Conservation (phyloP, 1,284 basidiomycete genomes). For the Irpex sp. region DNA sequence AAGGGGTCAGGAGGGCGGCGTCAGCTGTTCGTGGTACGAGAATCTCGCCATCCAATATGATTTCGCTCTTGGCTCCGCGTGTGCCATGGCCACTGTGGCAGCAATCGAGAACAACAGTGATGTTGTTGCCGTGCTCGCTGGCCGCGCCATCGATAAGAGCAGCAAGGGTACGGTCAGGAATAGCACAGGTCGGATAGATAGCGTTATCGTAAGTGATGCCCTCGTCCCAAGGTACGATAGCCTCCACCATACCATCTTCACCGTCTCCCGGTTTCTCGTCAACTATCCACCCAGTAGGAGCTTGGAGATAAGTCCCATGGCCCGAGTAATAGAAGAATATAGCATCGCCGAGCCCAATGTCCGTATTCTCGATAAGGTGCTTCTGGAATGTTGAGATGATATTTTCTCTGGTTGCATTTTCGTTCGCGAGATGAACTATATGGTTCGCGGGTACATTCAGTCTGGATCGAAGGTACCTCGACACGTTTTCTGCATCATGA, state of each 20-base stretch:
- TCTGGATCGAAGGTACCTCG: no score
- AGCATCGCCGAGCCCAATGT: conserved; percentile 9
- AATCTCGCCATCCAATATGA: background rate
- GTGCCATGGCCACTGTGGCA: conserved; percentile 12
- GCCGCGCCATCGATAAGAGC: conserved; percentile 3
- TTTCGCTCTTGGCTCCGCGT: conserved; percentile 14
- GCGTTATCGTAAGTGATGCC: background rate
- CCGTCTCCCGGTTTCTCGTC: conserved; percentile 1
- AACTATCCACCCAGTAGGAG: conserved; percentile 3
- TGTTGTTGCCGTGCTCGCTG: conserved; percentile 8
- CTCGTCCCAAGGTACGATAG: conserved; percentile 12
- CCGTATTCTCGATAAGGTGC: conserved; percentile 11
- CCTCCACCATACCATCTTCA: conserved; percentile 1
- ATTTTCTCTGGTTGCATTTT: no score
- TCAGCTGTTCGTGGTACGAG: no score
- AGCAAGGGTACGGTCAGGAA: conserved; percentile 7
- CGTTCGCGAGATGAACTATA: no score
- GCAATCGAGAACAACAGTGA: conserved; percentile 12
- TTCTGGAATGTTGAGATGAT: no score
- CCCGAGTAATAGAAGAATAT: conserved; percentile 17
- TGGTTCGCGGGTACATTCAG: no score
- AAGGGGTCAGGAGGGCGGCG: no score
- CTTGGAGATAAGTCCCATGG: conserved; percentile 9
- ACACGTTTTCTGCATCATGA: no score
- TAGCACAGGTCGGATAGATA: conserved; percentile 1